These are phyloP conservation scores for Thermothelomyces thermophilus DNA, from an alignment of 2,329 filamentous ascomycete genomes.

Conservation along the genomic window DNA sequence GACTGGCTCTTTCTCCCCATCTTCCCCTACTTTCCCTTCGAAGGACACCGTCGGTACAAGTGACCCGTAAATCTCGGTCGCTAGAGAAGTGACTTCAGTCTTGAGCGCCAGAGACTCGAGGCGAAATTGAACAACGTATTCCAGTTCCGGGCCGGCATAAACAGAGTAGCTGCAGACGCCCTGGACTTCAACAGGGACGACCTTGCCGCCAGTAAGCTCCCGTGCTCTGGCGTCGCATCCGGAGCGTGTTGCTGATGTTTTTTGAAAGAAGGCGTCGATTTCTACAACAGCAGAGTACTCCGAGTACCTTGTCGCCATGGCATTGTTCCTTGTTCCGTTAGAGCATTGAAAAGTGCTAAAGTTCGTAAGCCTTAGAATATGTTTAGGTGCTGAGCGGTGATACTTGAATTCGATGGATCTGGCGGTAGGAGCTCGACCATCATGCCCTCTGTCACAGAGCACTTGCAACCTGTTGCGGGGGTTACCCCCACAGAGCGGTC, in stretches of 20 bases:
- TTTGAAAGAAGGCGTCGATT: not conserved
- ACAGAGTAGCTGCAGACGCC: not conserved
- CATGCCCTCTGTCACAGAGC: too few relatives aligned
- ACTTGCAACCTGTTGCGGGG: too few relatives aligned
- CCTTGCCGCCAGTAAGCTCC: not conserved
- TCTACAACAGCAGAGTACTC: not conserved
- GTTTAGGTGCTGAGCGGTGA: too few relatives aligned
- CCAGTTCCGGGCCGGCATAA: not conserved
- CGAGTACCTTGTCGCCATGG: too few relatives aligned
- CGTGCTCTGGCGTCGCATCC: not conserved
- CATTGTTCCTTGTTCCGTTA: too few relatives aligned
- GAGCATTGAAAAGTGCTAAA: too few relatives aligned
- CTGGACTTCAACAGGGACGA: not conserved
- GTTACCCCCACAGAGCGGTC: too few relatives aligned
- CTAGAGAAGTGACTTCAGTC: not conserved
- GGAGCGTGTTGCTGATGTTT: not conserved
- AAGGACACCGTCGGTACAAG: not conserved
- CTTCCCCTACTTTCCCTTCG: not conserved
- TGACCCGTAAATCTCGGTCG: not conserved
- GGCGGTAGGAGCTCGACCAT: too few relatives aligned
- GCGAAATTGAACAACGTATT: conserved; percentile 3
- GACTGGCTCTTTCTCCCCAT: not conserved
- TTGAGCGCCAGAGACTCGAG: not conserved
- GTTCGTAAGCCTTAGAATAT: too few relatives aligned
- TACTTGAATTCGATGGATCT: too few relatives aligned